Conservation (phyloP, 2,329 filamentous ascomycete species). For the Alternaria viburni region DNA sequence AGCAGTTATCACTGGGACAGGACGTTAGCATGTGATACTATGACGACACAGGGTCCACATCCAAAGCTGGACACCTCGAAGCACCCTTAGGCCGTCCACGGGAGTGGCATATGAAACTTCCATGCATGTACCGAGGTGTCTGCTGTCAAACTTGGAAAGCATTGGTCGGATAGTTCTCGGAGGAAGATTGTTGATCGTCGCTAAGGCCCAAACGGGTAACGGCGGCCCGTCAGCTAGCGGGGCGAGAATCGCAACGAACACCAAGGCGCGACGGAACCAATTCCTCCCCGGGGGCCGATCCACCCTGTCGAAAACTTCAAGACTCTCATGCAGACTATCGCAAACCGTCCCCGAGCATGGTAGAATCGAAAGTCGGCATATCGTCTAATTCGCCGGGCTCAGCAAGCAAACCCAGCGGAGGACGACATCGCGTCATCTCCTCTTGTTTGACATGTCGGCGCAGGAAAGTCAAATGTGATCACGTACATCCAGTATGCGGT, state of each 20-base stretch:
- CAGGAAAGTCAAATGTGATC: slow-evolving; percentile 49
- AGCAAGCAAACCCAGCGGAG: slow-evolving; percentile 33
- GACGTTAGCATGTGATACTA: slow-evolving; percentile 21
- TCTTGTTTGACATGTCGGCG: slow-evolving; percentile 49
- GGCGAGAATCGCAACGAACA: slow-evolving; percentile 7
- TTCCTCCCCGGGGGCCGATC: slow-evolving; percentile 19
- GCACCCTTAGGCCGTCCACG: background rate
- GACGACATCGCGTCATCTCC: slow-evolving; percentile 46
- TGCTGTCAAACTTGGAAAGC: background rate
- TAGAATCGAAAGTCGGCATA: slow-evolving; percentile 27
- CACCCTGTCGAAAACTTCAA: slow-evolving; percentile 18
- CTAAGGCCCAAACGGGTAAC: slow-evolving; percentile 10
- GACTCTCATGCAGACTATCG: slow-evolving; percentile 10
- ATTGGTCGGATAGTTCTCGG: background rate
- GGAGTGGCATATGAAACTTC: background rate
- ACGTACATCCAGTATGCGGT: slow-evolving; percentile 47
- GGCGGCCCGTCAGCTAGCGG: slow-evolving; percentile 6
- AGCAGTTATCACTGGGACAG: slow-evolving; percentile 15
- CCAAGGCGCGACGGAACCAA: slow-evolving; percentile 10
- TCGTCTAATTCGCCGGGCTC: slow-evolving; percentile 33
- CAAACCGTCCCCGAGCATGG: slow-evolving; percentile 24
- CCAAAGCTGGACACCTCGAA: background rate
- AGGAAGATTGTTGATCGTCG: slow-evolving; percentile 2
- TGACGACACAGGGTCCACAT: background rate
- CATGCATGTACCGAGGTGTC: background rate